Evolutionary conservation across 2,329 filamentous ascomycete species (phyloP), one percentile per base, ranked within the genome.

Genomic region (Waltergamsia citrina): DNA sequence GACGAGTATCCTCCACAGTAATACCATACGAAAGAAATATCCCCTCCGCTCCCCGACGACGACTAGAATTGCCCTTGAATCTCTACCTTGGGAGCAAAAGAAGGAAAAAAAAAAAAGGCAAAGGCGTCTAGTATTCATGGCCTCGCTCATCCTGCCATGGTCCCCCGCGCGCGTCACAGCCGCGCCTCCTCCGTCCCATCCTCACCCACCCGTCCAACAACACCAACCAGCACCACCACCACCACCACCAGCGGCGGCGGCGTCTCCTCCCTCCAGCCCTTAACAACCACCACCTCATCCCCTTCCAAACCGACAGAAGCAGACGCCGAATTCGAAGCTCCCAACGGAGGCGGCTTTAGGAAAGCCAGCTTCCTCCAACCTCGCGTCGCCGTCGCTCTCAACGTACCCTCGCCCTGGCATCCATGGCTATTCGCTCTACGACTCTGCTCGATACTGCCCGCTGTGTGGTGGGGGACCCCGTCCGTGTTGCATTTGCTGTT

Each of bases 311-410:
- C 32, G 18, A 24, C 11, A 12, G 17, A 5, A 23, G 23, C 5
- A 15, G 7, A n/a, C 18, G n/a, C n/a, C n/a, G n/a, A n/a, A n/a
- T n/a, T n/a, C n/a, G n/a, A n/a, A n/a, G n/a, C 21, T 22, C 16
- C 20, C 21, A n/a, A n/a, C 21, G 16, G 15, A 7, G 15, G 17
- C 11, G 29, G n/a, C 15, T 14, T 31, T 25, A 33, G 24, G 17
- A 21, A 15, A 11, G 31, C 35, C 23, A 32, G 71, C 12, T 62
- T 79, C 34, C 66, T 86, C 28, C 82, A 87, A 49, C 84, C 84
- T 10, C 81, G 83, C 36, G 76, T 90, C 36, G 84, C 84, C 41
- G 81, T 87, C 46, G 72, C 85, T 21, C 69, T 90, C 30, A 83
- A 84, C 33, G 74, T 92, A 12, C 77, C 81, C 35, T 67, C 68